Evolutionary conservation across 345 rosid species (phyloP), one percentile per base, ranked within the genome.

Genomic region (Populus ilicifolia): DNA sequence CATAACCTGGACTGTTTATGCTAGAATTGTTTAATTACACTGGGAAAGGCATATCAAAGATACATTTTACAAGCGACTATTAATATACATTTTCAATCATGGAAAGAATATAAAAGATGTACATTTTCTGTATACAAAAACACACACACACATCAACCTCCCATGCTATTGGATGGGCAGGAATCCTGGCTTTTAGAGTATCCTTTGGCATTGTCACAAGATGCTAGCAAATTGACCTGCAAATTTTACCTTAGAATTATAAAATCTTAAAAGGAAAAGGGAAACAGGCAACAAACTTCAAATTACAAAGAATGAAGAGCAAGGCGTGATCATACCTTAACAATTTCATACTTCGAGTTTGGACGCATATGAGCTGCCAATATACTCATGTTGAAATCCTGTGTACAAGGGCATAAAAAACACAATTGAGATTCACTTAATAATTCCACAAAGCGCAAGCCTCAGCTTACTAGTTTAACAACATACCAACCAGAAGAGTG

Each of bases 361-460:
- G 98, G 94, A 68, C 94, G 89, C 36, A 89, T 86, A 52, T 87
- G 89, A 29, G 98, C 95, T 67, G 97, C 96, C 86, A 93, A 84
- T 69, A 93, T 89, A 74, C 97, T 92, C 98, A 93, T 88, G 86
- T 92, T 91, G 86, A 95, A 95, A 75, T 92, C 94, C 99, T 95
- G 86, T 13, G 29, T 2, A 62, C 17, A 73, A 41, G 38, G 43
- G 68, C 23, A 44, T 54, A 62, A 43, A 44, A 20, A 50, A 71
- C 36, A 6, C 59, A 27, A 12, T 25, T 41, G 2, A 30, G 43
- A 33, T 43, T 23, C 48, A 52, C 21, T 30, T 30, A 23, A 25
- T 44, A 41, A 38, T 13, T 21, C 16, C 17, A 21, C n/a, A 39
- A 69, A n/a, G 46, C 17, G 3, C 1, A 68, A 35, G 17, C 39